Base-by-base conservation (phyloP, 2,329 filamentous ascomycete species). In the Ploettnerulaceae sp. region DNA sequence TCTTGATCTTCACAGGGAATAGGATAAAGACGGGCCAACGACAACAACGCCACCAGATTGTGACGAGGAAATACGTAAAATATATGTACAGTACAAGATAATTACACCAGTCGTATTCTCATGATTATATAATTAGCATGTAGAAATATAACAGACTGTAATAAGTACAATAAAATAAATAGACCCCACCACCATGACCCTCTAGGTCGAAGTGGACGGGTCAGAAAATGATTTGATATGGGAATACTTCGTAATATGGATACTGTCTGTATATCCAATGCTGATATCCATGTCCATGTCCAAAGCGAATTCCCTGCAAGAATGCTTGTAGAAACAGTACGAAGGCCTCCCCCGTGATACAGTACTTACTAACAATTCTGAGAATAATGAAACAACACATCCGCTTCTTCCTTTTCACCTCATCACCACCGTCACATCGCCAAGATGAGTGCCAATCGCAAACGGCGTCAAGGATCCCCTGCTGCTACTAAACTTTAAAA, bases 11-110 rank as follows among this genome's bases (percentile, higher is more conserved):
- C 52, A 47, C 52, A 45, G 39, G 49, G 47, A 40, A 47, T 4
- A 24, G 24, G 17, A 52, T 29, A 45, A 36, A 49, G 47, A 47
- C 52, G 42, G 47, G 47, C 52, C 52, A 49, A 55, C 41, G 22
- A 25, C 28, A 7, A 26, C 37, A 8, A 20, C 40, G 39, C 35
- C 36, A 37, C 37, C 33, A 41, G 24, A 15, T 14, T 6, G 11
- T 32, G 24, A 31, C 21, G 15, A 29, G 29, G 26, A 26, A 21
- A 7, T 40, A 28, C 36, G 36, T 39, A 39, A 39, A 38, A 4
- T 7, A 6, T 5, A 15, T 20, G 15, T 5, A 15, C 15, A 34
- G n/a, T n/a, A n/a, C n/a, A n/a, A n/a, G n/a, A n/a, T n/a, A n/a
- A n/a, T n/a, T n/a, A n/a, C n/a, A n/a, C n/a, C n/a, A n/a, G n/a